phyloP scores from a whole-genome alignment of 2,329 filamentous ascomycete genomes.

The Aschersonia sp. region DNA sequence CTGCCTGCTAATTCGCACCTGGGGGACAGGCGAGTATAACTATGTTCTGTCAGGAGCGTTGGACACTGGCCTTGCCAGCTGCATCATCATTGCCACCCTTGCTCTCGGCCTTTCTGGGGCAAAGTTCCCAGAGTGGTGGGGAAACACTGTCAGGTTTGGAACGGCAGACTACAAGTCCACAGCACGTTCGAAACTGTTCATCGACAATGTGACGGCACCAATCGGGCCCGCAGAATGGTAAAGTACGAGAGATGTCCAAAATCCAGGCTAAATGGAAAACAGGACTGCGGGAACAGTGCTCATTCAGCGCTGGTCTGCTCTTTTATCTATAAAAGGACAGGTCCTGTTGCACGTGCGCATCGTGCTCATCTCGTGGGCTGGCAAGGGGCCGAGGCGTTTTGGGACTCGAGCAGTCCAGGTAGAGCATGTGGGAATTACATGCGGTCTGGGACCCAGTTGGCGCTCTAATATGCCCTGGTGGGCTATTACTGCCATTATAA shows the following conservation, averaged over 20 bases:
- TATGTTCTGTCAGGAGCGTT: constrained; percentile 42
- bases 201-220: constrained; percentile 10
- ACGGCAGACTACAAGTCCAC: constrained; percentile 14
- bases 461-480: too few relatives aligned
- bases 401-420: too few relatives aligned
- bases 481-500: too few relatives aligned
- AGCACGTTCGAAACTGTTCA: constrained; percentile 13
- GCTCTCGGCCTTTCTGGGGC: constrained; percentile 14
- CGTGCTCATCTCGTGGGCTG: too few relatives aligned
- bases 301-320: too few relatives aligned
- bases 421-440: too few relatives aligned
- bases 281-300: background rate
- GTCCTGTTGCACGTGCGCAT: too few relatives aligned
- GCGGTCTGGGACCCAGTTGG: too few relatives aligned
- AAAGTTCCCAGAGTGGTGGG: constrained; percentile 30
- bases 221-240: constrained; percentile 14
- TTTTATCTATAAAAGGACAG: too few relatives aligned
- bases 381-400: too few relatives aligned
- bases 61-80: constrained; percentile 38
- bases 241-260: background rate
- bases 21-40: constrained; percentile 26
- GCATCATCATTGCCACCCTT: constrained; percentile 35
- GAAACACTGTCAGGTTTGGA: constrained; percentile 20
- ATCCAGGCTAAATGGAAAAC: background rate
- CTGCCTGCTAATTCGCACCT: background rate